phyloP scores from a whole-genome alignment of 306 rosid species.

The Ceratonia siliqua region DNA sequence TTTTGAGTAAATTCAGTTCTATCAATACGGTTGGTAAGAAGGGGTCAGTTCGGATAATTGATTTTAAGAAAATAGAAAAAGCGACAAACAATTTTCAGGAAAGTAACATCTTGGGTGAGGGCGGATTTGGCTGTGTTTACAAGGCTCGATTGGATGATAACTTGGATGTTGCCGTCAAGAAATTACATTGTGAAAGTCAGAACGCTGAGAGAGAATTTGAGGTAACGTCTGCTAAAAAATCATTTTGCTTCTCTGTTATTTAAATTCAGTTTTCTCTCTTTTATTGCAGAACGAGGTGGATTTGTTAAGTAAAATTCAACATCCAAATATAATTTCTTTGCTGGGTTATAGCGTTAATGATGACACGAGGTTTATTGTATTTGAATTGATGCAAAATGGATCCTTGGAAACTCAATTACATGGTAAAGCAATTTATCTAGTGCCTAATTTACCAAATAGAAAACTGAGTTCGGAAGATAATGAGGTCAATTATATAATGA shows the following conservation, averaged over 20 bases:
- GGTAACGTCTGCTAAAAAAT: slow-evolving; percentile 41
- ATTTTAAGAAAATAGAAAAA: slow-evolving; percentile 70
- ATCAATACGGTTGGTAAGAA: slow-evolving; percentile 55
- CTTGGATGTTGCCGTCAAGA: slow-evolving; percentile 79
- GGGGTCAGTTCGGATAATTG: slow-evolving; percentile 65
- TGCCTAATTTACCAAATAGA: background rate
- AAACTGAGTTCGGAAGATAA: background rate
- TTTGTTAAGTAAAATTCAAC: slow-evolving; percentile 73
- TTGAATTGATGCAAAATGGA: slow-evolving; percentile 88
- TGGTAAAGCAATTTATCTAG: slow-evolving; percentile 50
- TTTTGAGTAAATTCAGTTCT: slow-evolving; percentile 61
- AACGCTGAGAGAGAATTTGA: slow-evolving; percentile 75
- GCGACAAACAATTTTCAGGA: slow-evolving; percentile 62
- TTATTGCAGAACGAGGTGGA: slow-evolving; percentile 82
- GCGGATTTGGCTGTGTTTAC: slow-evolving; percentile 95
- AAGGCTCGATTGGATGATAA: slow-evolving; percentile 75
- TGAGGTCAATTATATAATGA: background rate
- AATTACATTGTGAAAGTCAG: slow-evolving; percentile 59
- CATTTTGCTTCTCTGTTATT: background rate
- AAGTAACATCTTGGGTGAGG: slow-evolving; percentile 78
- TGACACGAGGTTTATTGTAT: slow-evolving; percentile 62
- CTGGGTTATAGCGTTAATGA: slow-evolving; percentile 71
- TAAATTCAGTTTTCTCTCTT: background rate
- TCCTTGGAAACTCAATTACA: slow-evolving; percentile 84
- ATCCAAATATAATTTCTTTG: slow-evolving; percentile 72